Conservation (phyloP, 805 yeast species). For the Metschnikowia similis region DNA sequence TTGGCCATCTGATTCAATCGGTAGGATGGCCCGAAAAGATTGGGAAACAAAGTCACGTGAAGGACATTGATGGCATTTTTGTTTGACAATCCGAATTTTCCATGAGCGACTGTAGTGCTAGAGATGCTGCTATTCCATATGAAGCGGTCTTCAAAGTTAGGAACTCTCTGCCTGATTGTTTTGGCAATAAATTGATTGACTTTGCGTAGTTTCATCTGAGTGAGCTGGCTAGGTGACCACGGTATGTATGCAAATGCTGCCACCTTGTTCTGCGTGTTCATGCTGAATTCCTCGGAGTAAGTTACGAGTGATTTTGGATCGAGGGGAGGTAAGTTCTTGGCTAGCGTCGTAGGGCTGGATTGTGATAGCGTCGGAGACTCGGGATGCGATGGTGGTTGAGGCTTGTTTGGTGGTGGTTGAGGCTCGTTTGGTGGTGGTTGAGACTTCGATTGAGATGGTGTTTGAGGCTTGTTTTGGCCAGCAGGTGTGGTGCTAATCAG, state of each 20-base stretch:
- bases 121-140: conserved; percentile 6
- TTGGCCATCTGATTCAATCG: background rate
- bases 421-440: background rate
- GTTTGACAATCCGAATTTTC: conserved; percentile 7
- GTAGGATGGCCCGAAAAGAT: conserved; percentile 4
- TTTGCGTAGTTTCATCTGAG: conserved; percentile 2
- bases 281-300: conserved; percentile 20
- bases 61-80: conserved; percentile 9
- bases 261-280: conserved; percentile 12
- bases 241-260: conserved; percentile 17
- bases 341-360: background rate
- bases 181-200: conserved; percentile 4
- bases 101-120: conserved; percentile 4
- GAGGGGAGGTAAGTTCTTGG: background rate
- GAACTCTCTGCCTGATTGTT: background rate
- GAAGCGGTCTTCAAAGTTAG: conserved; percentile 5
- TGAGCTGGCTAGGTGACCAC: conserved; percentile 15
- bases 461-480: too few species aligned
- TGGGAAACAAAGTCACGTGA: conserved; percentile 19
- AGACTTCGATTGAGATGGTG: background rate
- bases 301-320: conserved; percentile 4
- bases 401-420: too few species aligned
- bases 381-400: too few species aligned
- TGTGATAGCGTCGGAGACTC: too few species aligned
- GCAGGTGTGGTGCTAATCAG: background rate